Evolutionary conservation across 1,284 basidiomycete species (phyloP), one percentile per base, ranked within the genome.

Genomic region (Termitomyces sp.): DNA sequence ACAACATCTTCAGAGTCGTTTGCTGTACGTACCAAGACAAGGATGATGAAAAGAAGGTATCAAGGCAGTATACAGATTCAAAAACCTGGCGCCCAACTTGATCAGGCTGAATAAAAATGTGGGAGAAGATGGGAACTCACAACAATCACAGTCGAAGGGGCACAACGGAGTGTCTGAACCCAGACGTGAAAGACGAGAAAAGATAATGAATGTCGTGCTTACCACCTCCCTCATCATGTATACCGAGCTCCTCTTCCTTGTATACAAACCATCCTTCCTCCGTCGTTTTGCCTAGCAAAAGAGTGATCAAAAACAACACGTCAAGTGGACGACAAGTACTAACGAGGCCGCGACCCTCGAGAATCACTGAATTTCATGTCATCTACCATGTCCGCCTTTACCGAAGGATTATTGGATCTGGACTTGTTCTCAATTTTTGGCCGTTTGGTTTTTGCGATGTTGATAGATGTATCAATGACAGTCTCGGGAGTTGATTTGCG

Each of bases 141-240:
- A 92, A 67, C 90, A 92, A 26, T 89, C 77, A 70, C 90, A 92
- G 67, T 92, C 90, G 65, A 92, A 92, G 3, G 89, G 89, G 71
- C 88, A 90, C 36, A 85, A 66, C 1, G 84, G 76, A 0, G 87
- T 88, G 65, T 87, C 87, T 76, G 67, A 56, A 55, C 43, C 55
- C 58, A 52, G 52, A 61, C 55, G 59, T 63, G 63, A 67, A 64
- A 65, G 62, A 43, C 48, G 31, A 55, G 50, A 59, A 52, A 38
- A 50, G 9, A 40, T 12, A 53, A 57, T 56, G 38, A 31, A 36
- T 10, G 50, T 57, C 49, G 53, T 54, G 70, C 81, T 71, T 70
- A 90, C 92, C 90, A 69, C 92, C 92, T 47, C 86, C 88, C 58
- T 82, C 77, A 52, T 82, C 76, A 52, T 77, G 73, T 57, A 95